phyloP scores from a whole-genome alignment of 2,329 filamentous ascomycete species.

The Phyllosticta ampelicida region DNA sequence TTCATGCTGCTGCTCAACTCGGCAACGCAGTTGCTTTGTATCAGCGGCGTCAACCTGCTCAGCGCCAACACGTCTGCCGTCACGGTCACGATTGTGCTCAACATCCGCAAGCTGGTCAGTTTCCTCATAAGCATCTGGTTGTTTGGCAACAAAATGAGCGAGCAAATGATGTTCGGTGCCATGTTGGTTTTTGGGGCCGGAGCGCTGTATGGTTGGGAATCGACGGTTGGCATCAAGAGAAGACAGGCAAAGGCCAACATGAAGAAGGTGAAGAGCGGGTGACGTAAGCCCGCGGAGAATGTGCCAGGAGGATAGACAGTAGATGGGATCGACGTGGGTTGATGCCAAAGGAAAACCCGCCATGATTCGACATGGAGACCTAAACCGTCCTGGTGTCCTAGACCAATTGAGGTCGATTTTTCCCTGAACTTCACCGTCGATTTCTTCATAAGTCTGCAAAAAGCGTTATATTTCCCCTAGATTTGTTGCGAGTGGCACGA shows the following conservation, averaged over 20 bases:
- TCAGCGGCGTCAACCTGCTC: conserved; percentile 90
- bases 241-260: conserved; percentile 15
- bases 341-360: not conserved
- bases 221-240: conserved; percentile 35
- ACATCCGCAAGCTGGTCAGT: conserved; percentile 88
- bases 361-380: no score
- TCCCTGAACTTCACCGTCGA: no score
- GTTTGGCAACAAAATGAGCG: conserved; percentile 74
- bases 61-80: conserved; percentile 80
- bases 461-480: no score
- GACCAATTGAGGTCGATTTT: no score
- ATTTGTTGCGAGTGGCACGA: no score
- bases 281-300: not conserved
- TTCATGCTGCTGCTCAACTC: conserved; percentile 66
- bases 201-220: conserved; percentile 79
- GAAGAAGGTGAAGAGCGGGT: conserved; percentile 6
- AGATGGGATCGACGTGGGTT: not conserved
- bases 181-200: conserved; percentile 80
- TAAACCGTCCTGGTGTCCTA: no score
- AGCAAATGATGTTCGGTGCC: conserved; percentile 70
- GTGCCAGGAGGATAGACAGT: not conserved
- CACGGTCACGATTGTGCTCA: conserved; percentile 92
- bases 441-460: no score
- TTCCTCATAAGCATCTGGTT: conserved; percentile 85
- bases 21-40: conserved; percentile 86